Percentiles rank a stretch among this genome's conserved stretches.
These are phyloP conservation scores for Arthromyces matolae DNA, from an alignment of 768 basidiomycete genomes.

Conservation along the genomic window DNA sequence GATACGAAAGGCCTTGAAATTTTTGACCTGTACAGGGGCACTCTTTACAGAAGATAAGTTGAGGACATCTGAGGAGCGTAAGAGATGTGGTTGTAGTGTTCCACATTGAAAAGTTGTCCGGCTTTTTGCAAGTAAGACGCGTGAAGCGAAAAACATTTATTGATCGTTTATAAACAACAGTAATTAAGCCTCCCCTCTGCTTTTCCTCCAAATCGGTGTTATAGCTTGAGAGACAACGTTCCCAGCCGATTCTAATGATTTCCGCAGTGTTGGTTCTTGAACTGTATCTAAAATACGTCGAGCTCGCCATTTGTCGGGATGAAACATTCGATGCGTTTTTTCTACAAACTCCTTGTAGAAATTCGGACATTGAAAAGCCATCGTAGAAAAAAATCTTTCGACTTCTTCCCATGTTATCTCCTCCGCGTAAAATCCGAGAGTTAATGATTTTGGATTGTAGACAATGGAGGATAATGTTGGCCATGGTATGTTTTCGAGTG, in stretches of 20 bases:
- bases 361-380: constrained; percentile 34
- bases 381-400: constrained; percentile 48
- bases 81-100: no score
- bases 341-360: constrained; percentile 48
- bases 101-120: no score
- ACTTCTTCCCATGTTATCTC: constrained; percentile 43
- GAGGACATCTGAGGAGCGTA: no score
- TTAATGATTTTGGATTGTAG: neutral
- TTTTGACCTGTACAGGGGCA: no score
- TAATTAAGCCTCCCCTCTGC: neutral
- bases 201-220: constrained; percentile 46
- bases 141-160: no score
- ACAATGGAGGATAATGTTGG: neutral
- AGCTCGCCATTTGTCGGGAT: constrained; percentile 5
- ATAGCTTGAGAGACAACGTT: constrained; percentile 57
- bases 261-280: constrained; percentile 37
- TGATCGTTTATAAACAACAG: no score
- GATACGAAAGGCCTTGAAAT: no score
- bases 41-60: no score
- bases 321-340: constrained; percentile 37
- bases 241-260: constrained; percentile 44
- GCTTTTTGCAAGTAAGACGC: no score
- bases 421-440: neutral
- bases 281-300: neutral
- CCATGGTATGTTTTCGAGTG: neutral